A percentile compares a stretch with the other conserved stretches of the same genome.
phyloP scores from a whole-genome alignment of 2,329 filamentous ascomycete species.

The Phyllosticta paracitricarpa region DNA sequence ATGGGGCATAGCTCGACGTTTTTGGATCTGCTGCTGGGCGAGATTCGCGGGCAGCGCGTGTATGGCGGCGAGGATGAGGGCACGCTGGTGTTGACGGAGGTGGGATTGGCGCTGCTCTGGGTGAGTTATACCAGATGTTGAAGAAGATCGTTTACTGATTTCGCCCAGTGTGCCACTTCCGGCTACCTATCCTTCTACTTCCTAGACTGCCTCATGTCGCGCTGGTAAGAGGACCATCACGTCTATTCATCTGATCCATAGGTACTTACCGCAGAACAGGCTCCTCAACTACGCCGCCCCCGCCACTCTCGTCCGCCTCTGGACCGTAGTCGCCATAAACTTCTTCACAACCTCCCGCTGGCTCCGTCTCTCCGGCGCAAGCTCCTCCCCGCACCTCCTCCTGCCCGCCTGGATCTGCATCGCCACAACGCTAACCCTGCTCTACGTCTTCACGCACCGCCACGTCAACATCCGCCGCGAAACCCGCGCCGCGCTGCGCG shows the following conservation, averaged over 20 bases:
- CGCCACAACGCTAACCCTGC: slow-evolving; percentile 57
- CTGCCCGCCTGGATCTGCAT: slow-evolving; percentile 12
- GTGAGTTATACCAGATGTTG: slow-evolving; percentile 36
- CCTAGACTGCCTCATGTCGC: slow-evolving; percentile 74
- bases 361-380: slow-evolving; percentile 18
- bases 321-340: slow-evolving; percentile 38
- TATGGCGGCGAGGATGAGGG: slow-evolving; percentile 35
- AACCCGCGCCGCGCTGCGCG: slow-evolving; percentile 65
- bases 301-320: slow-evolving; percentile 70
- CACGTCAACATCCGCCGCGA: slow-evolving; percentile 73
- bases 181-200: slow-evolving; percentile 76
- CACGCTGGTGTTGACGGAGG: slow-evolving; percentile 43
- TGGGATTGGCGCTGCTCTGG: slow-evolving; percentile 63
- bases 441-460: slow-evolving; percentile 68
- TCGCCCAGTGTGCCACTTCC: slow-evolving; percentile 58
- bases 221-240: slow-evolving; percentile 47
- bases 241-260: neutral
- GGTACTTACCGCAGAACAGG: slow-evolving; percentile 35
- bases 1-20: slow-evolving; percentile 44
- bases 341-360: slow-evolving; percentile 27
- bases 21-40: slow-evolving; percentile 1
- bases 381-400: slow-evolving; percentile 12
- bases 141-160: neutral
- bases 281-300: slow-evolving; percentile 71
- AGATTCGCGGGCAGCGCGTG: slow-evolving; percentile 32